Conservation (phyloP, 495 filamentous ascomycete species). For the Talaromyces thailandensis region DNA sequence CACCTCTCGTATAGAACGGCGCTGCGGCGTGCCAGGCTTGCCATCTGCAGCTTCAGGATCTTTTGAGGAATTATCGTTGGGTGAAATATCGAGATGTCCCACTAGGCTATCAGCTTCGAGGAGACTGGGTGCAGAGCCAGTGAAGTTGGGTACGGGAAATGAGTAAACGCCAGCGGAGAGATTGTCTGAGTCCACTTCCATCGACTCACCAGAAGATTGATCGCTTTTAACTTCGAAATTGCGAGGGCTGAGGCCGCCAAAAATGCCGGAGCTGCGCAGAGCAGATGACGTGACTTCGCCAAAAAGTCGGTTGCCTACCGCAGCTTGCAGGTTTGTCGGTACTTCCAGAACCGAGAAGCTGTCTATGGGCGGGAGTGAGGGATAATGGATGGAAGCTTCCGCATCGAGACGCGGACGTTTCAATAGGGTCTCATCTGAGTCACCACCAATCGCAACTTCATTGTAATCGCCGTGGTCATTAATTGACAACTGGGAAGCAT, state of each 20-base stretch:
- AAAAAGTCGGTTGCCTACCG: slow-evolving; percentile 51
- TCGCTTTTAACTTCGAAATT: slow-evolving; percentile 24
- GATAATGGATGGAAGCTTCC: slow-evolving; percentile 26
- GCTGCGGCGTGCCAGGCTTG: slow-evolving; percentile 24
- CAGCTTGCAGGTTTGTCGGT: slow-evolving; percentile 17
- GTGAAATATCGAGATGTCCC: slow-evolving; percentile 58
- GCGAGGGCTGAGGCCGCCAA: slow-evolving; percentile 19
- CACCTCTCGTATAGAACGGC: slow-evolving; percentile 15
- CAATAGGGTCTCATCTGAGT: slow-evolving; percentile 18
- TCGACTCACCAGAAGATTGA: slow-evolving; percentile 34
- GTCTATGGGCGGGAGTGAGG: slow-evolving; percentile 34
- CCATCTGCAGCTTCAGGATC: slow-evolving; percentile 16
- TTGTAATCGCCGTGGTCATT: slow-evolving; percentile 26
- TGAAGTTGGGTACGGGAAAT: slow-evolving; percentile 29
- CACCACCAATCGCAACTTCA: slow-evolving; percentile 6
- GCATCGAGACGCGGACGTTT: slow-evolving; percentile 30
- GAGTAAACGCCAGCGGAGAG: slow-evolving; percentile 32
- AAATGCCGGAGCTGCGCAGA: slow-evolving; percentile 52
- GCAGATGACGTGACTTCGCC: slow-evolving; percentile 71
- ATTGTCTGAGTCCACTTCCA: slow-evolving; percentile 24
- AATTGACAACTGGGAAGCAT: slow-evolving; percentile 57
- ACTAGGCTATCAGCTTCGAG: slow-evolving; percentile 61
- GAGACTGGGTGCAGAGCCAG: slow-evolving; percentile 46
- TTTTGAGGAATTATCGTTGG: slow-evolving; percentile 22
- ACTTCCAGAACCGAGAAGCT: slow-evolving; percentile 21